Evolutionary conservation across 2,329 filamentous ascomycete species (phyloP), one percentile per base, ranked within the genome.

Genomic region (Venturia pyrina): DNA sequence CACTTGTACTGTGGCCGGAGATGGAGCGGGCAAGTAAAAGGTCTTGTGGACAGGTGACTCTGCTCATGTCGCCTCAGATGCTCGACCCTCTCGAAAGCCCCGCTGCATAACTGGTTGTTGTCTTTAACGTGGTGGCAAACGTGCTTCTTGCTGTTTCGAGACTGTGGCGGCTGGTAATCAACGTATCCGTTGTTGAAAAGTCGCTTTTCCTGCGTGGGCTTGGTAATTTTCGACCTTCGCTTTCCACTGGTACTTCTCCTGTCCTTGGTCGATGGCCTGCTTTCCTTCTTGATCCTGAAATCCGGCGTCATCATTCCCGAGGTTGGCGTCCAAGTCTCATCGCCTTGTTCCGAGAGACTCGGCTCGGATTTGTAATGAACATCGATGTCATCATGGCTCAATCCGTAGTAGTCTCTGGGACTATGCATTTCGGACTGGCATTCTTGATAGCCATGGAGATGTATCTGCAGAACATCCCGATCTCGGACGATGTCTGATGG

Each of bases 51-150:
- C 4, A 62, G 67, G 66, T 75, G 73, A 0, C 70, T 75, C 37
- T 70, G 66, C 62, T 69, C 63, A 64, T 75, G 73, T 5, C 74
- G 68, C 63, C 71, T 73, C 11, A 72, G 67, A 65, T 76, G 74
- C 57, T 76, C 75, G 11, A 70, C 69, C 7, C 74, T 69, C 46
- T 67, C 65, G 62, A 75, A 75, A 3, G 32, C 67, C 41, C 63
- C 64, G 37, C 37, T 13, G 59, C 69, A 70, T 11, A 43, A 1
- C 2, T 32, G 21, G 34, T 40, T 40, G 37, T 66, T 15, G 7
- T 48, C 34, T 5, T 40, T 48, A 5, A 44, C 59, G 21, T 66
- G 56, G 8, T 60, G 44, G 56, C 69, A 70, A 2, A 60, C 8
- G 21, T 66, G 60, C 65, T 69, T 69, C 65, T 69, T 68, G 37